Evolutionary conservation across 139 green algal species (phyloP), one percentile per base, ranked within the genome.

Genomic region (Eudorina sp.): DNA sequence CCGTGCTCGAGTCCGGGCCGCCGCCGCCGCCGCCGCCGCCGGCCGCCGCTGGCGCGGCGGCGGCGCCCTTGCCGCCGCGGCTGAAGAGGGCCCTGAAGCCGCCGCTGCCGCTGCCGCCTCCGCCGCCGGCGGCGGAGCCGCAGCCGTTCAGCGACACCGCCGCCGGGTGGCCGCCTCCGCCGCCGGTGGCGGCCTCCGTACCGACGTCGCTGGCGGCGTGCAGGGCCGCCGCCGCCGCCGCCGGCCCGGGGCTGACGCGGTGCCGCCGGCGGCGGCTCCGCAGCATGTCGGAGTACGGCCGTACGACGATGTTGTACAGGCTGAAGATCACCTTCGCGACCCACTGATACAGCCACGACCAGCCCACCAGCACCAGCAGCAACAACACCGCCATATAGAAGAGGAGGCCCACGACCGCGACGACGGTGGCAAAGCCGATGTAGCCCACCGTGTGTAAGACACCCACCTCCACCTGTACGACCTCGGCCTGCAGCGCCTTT

Each of bases 291-390:
- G 11, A 29, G 1, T 53, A 1, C 3, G 82, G 82, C 82, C 66
- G 48, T 2, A 88, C 9, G 3, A 80, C 3, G 5, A 69, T 29
- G 46, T 88, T 88, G 64, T 70, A 80, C 1, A 79, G 16, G 31
- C 66, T 80, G 82, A 80, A 88, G 1, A 60, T 29, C 46, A 88
- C 41, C 46, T 88, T 80, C 1, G 58, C 83, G 18, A 5, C 48
- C 83, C 68, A 81, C 34, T 73, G 34, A 51, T 88, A 88, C 25
- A 88, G 34, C 31, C 43, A 69, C 18, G 25, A 31, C 83, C 83
- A 88, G 34, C 58, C n/a, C 68, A 58, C 13, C 48, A 88, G 68
- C 25, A 81, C 27, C 48, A 81, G 23, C 51, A 55, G 18, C 48
- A 80, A 0, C 34, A 88, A 13, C 36, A 73, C 40, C 40, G 62